Conservation (phyloP, 306 rosid species). For the Gynostemma pentaphyllum region DNA sequence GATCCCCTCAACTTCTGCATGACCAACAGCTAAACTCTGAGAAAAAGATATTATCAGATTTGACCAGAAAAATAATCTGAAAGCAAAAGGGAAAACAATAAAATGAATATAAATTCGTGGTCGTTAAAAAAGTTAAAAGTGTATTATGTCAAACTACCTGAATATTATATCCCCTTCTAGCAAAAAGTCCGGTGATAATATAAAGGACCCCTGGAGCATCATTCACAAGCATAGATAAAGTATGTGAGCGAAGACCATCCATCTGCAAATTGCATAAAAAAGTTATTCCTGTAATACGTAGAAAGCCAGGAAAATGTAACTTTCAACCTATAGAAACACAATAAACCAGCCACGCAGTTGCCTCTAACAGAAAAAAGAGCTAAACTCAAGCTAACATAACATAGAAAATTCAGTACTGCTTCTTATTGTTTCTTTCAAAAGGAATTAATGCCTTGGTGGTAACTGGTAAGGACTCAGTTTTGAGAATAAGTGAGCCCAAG, state of each 20-base stretch:
- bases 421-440: not conserved
- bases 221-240: constrained; percentile 44
- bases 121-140: not conserved
- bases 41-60: constrained; percentile 1
- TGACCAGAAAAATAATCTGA: not conserved
- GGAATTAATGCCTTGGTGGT: too few relatives aligned
- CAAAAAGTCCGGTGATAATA: constrained; percentile 40
- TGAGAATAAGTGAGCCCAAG: too few relatives aligned
- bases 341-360: not conserved
- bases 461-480: too few relatives aligned
- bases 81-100: not conserved
- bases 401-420: not conserved
- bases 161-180: constrained; percentile 56
- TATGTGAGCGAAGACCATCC: constrained; percentile 40
- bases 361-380: not conserved
- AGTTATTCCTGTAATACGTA: not conserved
- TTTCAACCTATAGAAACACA: not conserved
- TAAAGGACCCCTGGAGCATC: constrained; percentile 47
- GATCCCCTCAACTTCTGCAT: constrained; percentile 41
- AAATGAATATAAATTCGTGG: not conserved
- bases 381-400: not conserved
- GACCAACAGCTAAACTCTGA: constrained; percentile 59
- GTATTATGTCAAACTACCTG: constrained; percentile 22
- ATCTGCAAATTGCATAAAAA: constrained; percentile 21
- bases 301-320: not conserved